Evolutionary conservation across 805 yeast species (phyloP).

Genomic region (Millerozyma miso): DNA sequence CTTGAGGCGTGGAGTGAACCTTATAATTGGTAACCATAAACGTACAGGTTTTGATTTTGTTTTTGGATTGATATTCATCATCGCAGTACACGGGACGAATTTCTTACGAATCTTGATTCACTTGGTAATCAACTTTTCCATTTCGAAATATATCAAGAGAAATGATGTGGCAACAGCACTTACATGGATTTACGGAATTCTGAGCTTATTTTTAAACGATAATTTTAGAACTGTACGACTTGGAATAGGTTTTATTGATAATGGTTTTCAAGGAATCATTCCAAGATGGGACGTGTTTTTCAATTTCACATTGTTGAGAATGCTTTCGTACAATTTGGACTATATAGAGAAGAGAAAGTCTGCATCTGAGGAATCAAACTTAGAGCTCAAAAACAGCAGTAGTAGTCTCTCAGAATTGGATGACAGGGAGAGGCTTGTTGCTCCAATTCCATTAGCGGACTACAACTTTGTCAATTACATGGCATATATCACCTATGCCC

Average conservation of each 20-base stretch:
- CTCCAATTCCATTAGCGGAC: constrained; percentile 56
- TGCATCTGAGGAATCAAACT: constrained; percentile 3
- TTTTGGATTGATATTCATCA: constrained; percentile 66
- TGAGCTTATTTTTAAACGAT: constrained; percentile 74
- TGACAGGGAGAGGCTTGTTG: constrained; percentile 63
- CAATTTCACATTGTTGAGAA: constrained; percentile 81
- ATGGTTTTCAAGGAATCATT: constrained; percentile 67
- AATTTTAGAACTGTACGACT: constrained; percentile 51
- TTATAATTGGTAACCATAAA: constrained; percentile 15
- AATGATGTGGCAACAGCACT: constrained; percentile 36
- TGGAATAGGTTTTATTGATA: constrained; percentile 56
- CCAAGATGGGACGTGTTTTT: constrained; percentile 94
- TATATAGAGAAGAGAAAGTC: constrained; percentile 43
- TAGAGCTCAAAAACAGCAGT: not conserved
- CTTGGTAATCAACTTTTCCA: constrained; percentile 46
- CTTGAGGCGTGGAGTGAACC: constrained; percentile 38
- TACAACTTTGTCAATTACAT: constrained; percentile 65
- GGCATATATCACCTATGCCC: constrained; percentile 79
- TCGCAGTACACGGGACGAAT: constrained; percentile 79
- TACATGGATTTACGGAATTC: constrained; percentile 80
- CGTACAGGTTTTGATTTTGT: constrained; percentile 64
- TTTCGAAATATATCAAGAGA: constrained; percentile 39
- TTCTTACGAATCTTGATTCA: constrained; percentile 58
- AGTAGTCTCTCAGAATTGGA: constrained; percentile 24
- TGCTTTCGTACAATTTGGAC: constrained; percentile 81